Evolutionary conservation across 1,284 basidiomycete species (phyloP).

Genomic region (Fomitopsis schrenkii): DNA sequence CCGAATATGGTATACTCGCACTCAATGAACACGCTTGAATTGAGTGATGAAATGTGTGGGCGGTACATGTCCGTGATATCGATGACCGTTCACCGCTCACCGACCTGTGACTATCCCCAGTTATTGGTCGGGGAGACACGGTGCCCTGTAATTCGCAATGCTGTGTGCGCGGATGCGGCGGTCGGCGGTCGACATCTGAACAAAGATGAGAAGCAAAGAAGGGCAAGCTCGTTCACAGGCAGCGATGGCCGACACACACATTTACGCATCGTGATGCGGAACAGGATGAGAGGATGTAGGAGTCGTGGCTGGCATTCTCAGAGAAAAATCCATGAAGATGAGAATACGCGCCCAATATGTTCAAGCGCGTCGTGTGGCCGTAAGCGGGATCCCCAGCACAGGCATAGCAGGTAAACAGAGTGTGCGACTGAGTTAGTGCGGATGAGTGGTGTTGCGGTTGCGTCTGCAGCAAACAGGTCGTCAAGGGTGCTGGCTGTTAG

Average conservation of each 20-base stretch:
- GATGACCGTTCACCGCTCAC: neutral
- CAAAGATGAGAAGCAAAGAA: neutral
- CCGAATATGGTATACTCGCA: neutral
- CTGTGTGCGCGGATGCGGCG: neutral
- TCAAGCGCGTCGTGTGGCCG: constrained; percentile 3
- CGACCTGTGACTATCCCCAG: neutral
- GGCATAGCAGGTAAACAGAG: neutral
- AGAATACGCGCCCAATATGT: neutral
- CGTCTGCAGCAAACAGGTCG: neutral
- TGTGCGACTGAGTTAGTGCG: neutral
- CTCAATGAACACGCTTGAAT: neutral
- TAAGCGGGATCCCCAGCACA: neutral
- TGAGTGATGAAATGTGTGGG: neutral
- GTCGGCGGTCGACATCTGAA: neutral
- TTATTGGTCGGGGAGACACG: neutral
- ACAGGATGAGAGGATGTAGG: neutral
- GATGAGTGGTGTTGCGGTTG: neutral
- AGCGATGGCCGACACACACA: neutral
- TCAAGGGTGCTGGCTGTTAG: neutral
- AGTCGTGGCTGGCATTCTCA: neutral
- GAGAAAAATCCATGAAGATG: neutral
- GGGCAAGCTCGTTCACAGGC: constrained; percentile 1
- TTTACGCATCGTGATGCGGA: constrained; percentile 5
- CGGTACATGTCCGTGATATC: neutral
- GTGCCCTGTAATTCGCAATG: neutral